These are phyloP conservation scores for Calocybe cyanea DNA, from an alignment of 768 basidiomycete species.

Conservation along the genomic window DNA sequence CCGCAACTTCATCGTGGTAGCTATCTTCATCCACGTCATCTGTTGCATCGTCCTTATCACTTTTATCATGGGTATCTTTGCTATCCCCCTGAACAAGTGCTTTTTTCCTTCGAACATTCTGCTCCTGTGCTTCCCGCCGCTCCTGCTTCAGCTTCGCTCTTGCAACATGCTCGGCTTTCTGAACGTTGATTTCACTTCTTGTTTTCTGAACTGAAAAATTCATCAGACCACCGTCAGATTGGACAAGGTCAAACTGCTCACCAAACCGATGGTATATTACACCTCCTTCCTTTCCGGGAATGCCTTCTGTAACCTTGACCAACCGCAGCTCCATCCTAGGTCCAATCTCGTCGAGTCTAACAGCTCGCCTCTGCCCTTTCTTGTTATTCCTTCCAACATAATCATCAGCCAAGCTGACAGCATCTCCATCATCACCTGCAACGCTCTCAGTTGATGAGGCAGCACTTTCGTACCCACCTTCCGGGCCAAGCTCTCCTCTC, in stretches of 20 bases:
- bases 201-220: constrained; percentile 78
- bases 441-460: constrained; percentile 79
- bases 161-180: constrained; percentile 72
- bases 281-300: constrained; percentile 89
- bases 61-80: constrained; percentile 23
- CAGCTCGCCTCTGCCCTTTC: constrained; percentile 87
- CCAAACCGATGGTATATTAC: constrained; percentile 95
- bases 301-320: constrained; percentile 92
- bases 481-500: constrained; percentile 55
- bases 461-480: constrained; percentile 75
- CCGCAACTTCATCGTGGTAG: constrained; percentile 36
- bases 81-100: constrained; percentile 23
- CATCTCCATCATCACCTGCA: constrained; percentile 82
- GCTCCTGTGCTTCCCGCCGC: constrained; percentile 85
- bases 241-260: constrained; percentile 34
- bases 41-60: constrained; percentile 33
- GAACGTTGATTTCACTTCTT: constrained; percentile 64
- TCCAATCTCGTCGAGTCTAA: constrained; percentile 89
- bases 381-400: constrained; percentile 95
- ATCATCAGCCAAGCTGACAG: constrained; percentile 83
- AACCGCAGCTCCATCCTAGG: constrained; percentile 91
- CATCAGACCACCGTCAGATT: constrained; percentile 2
- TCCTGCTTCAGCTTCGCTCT: constrained; percentile 74
- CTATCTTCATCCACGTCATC: constrained; percentile 41
- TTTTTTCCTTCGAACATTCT: constrained; percentile 85